Base-by-base conservation (phyloP, 306 rosid species). In the Vigna mungo region DNA sequence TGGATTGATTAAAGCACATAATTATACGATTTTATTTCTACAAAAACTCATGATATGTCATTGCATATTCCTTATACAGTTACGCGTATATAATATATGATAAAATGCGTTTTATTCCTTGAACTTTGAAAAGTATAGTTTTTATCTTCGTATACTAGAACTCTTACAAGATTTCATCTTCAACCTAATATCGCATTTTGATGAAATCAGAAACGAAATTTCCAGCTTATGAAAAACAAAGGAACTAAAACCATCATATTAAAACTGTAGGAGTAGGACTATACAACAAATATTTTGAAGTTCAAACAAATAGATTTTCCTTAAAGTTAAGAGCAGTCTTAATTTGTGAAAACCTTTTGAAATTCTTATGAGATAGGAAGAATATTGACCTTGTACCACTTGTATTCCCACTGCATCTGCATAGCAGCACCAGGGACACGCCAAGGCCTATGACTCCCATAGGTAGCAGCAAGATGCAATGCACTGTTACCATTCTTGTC, bases 371-470 rank as follows among this genome's bases (percentile, higher is more conserved):
- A 14, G 21, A 59, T n/a, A 60, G 60, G 49, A 3, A 79, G 55
- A 56, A 21, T 15, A 9, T 8, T 74, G 55, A 79, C 88, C 89
- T 80, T 86, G 21, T 86, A 86, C 89, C 89, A 86, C 69, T 86
- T 86, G 81, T 86, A 86, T 72, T 86, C 89, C 89, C 86, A 86
- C 44, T 86, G 89, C 89, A 82, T 86, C 54, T 86, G 89, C 85
- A 86, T 76, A 15, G 86, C 89, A 59, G 86, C 83, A 67, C 89
- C 89, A 36, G 86, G 86, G 0, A 86, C 89, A 1, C 83, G 83
- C 89, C 86, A 86, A 9, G 86, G 83, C 75, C 6, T 59, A 61
- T 52, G 76, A 60, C 9, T 41, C 67, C 27, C 37, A 47, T 62
- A 86, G 8, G 72, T 39, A 0, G 84, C 89, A 37, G 89, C 86